These are phyloP conservation scores for Combretum micranthum DNA, from an alignment of 345 rosid species.

Conservation along the genomic window DNA sequence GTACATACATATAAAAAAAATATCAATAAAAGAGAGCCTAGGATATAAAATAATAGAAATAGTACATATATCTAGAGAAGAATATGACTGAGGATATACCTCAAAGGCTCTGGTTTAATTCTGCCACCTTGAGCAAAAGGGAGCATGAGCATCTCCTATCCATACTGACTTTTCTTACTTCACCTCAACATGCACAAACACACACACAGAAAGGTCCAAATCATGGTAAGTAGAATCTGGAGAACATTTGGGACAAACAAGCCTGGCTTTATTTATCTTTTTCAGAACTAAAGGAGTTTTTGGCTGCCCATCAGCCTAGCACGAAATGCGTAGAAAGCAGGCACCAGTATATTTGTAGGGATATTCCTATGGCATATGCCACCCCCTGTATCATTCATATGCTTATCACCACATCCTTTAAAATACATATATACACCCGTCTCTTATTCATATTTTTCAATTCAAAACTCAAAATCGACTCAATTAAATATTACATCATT, in stretches of 20 bases:
- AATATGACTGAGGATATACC: conserved; percentile 44
- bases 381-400: conserved; percentile 7
- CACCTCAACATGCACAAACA: neutral
- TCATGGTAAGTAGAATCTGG: conserved; percentile 29
- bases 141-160: conserved; percentile 26
- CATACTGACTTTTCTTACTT: neutral
- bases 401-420: neutral
- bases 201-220: conserved; percentile 14
- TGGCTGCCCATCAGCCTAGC: conserved; percentile 10
- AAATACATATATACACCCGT: neutral
- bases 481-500: too few species aligned
- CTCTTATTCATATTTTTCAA: neutral
- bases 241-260: conserved; percentile 1
- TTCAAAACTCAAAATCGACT: neutral
- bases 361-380: conserved; percentile 63
- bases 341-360: conserved; percentile 10
- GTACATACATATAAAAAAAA: too few species aligned
- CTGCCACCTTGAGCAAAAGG: conserved; percentile 16
- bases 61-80: conserved; percentile 5
- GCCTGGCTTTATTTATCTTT: conserved; percentile 4
- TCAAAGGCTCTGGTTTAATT: conserved; percentile 7
- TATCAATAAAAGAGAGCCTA: too few species aligned
- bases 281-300: conserved; percentile 14
- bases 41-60: too few species aligned
- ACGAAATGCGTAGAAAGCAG: conserved; percentile 26